phyloP scores from a whole-genome alignment of 768 basidiomycete genomes.

The Strobilomyces confusus region DNA sequence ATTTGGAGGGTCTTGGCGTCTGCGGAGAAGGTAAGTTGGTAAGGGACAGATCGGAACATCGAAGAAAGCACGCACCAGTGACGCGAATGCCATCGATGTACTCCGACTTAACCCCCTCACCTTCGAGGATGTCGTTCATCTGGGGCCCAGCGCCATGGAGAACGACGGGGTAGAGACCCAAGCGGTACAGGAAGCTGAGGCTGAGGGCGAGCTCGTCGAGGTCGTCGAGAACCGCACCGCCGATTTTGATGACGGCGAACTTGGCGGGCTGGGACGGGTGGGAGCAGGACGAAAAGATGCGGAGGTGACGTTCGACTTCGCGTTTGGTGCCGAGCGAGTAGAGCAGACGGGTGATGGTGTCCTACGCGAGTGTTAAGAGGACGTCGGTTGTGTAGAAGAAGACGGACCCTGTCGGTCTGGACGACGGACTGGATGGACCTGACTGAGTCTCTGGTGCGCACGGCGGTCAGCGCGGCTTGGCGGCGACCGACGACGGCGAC shows the following conservation, averaged over 20 bases:
- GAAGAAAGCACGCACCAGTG: slow-evolving; percentile 57
- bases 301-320: slow-evolving; percentile 96
- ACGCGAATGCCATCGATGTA: slow-evolving; percentile 98
- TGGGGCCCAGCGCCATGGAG: slow-evolving; percentile 97
- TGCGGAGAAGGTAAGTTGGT: slow-evolving; percentile 21
- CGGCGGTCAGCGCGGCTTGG: slow-evolving; percentile 39
- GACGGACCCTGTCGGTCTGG: slow-evolving; percentile 69
- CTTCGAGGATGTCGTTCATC: slow-evolving; percentile 88
- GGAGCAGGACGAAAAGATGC: slow-evolving; percentile 95
- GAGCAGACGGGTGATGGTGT: slow-evolving; percentile 93
- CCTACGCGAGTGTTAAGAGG: slow-evolving; percentile 44
- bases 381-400: background rate
- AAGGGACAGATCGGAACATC: background rate
- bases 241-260: slow-evolving; percentile 97
- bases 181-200: slow-evolving; percentile 92
- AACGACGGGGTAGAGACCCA: slow-evolving; percentile 97
- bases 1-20: slow-evolving; percentile 93
- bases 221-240: slow-evolving; percentile 90
- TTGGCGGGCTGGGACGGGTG: slow-evolving; percentile 87
- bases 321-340: slow-evolving; percentile 97
- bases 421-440: slow-evolving; percentile 58
- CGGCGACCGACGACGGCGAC: slow-evolving; percentile 41
- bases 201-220: slow-evolving; percentile 92
- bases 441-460: slow-evolving; percentile 36
- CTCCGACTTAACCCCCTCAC: slow-evolving; percentile 90